Evolutionary conservation across 352 stramenopile genomes (phyloP).

Genomic region (Globisporangium cederbergense): DNA sequence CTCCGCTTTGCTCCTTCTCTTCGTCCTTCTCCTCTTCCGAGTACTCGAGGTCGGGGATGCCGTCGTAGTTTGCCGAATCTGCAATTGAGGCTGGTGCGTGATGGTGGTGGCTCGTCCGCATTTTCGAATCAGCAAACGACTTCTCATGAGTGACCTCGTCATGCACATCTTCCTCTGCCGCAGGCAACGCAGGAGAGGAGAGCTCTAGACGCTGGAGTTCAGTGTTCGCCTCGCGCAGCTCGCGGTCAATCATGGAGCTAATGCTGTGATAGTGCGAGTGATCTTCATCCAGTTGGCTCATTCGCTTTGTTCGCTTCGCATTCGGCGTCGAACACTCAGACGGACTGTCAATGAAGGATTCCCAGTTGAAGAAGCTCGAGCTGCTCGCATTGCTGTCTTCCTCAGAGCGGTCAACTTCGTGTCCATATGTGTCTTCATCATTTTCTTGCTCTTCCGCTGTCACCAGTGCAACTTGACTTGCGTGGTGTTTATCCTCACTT

Average conservation of each 20-base stretch:
- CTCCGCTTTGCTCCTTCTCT: constrained; percentile 36
- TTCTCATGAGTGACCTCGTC: constrained; percentile 14
- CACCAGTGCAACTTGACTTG: neutral
- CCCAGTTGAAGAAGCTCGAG: constrained; percentile 46
- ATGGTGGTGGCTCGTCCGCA: neutral
- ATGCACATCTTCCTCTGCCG: neutral
- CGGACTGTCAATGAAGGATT: constrained; percentile 60
- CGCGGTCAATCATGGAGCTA: neutral
- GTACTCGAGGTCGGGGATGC: constrained; percentile 7
- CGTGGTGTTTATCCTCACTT: neutral
- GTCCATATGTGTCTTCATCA: neutral
- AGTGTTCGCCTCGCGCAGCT: neutral
- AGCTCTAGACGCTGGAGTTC: constrained; percentile 7
- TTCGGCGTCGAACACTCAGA: constrained; percentile 31
- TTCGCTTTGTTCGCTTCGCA: constrained; percentile 21
- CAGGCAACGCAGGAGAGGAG: neutral
- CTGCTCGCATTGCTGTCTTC: constrained; percentile 17
- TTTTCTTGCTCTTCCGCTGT: neutral
- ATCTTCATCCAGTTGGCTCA: constrained; percentile 8
- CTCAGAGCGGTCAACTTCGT: neutral
- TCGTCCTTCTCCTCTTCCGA: constrained; percentile 23
- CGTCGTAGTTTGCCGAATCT: neutral
- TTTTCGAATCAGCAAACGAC: neutral
- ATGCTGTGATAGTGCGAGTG: neutral
- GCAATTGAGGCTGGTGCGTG: neutral